A percentile compares a stretch with the other conserved stretches of the same genome.
These are phyloP conservation scores for Cytospora piceicola DNA, from an alignment of 2,329 filamentous ascomycete species.

Conservation along the genomic window DNA sequence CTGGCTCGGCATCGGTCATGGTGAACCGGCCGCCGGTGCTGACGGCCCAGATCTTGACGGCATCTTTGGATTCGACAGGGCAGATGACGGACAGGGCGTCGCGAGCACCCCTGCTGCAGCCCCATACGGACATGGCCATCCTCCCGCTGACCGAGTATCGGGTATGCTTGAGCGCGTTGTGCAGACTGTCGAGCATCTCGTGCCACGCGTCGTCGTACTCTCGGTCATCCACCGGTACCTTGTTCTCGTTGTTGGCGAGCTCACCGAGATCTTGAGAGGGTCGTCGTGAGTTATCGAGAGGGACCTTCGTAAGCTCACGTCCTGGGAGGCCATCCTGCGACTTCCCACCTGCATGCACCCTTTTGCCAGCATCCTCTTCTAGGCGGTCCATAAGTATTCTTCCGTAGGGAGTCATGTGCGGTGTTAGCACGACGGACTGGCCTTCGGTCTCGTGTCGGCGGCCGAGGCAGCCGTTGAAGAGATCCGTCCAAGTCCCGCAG, in stretches of 20 bases:
- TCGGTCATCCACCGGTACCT: neutral
- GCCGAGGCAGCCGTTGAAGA: slow-evolving; percentile 9
- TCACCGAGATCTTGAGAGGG: slow-evolving; percentile 9
- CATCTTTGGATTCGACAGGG: slow-evolving; percentile 41
- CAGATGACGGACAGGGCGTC: slow-evolving; percentile 47
- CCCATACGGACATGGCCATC: slow-evolving; percentile 50
- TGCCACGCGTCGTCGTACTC: slow-evolving; percentile 36
- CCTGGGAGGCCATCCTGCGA: neutral
- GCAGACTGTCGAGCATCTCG: slow-evolving; percentile 47
- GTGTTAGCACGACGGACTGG: slow-evolving; percentile 1
- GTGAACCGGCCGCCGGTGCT: slow-evolving; percentile 39
- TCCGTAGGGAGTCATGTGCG: slow-evolving; percentile 1
- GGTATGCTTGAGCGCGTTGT: slow-evolving; percentile 46
- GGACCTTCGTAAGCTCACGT: neutral
- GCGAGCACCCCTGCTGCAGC: slow-evolving; percentile 39
- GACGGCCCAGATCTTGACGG: slow-evolving; percentile 47
- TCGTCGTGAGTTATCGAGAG: neutral
- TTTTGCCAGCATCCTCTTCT: neutral
- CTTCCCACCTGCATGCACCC: neutral
- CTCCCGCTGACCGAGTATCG: slow-evolving; percentile 53
- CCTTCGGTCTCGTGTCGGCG: slow-evolving; percentile 1
- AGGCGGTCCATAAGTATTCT: neutral
- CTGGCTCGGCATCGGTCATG: slow-evolving; percentile 37
- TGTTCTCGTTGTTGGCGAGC: neutral
- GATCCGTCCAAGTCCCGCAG: neutral